phyloP scores from a whole-genome alignment of 2,329 filamentous ascomycete species.

The Fusarium sp. region DNA sequence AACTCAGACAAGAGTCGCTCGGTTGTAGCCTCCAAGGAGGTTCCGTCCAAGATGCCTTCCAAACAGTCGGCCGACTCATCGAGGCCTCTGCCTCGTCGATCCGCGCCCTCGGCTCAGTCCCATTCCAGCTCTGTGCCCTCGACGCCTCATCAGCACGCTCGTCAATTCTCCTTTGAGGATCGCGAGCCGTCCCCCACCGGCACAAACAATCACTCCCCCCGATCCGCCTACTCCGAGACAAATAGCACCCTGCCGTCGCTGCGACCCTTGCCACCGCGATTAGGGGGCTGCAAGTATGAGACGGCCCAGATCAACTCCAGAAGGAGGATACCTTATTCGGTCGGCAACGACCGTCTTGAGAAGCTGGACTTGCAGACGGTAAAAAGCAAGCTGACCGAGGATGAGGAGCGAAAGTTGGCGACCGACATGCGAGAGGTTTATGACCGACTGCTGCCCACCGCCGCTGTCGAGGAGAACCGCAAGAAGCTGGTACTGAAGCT shows the following conservation, averaged over 20 bases:
- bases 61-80: constrained; percentile 54
- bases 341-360: constrained; percentile 83
- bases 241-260: constrained; percentile 79
- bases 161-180: constrained; percentile 84
- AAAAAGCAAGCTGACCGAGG: constrained; percentile 76
- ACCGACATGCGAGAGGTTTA: constrained; percentile 89
- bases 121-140: constrained; percentile 93
- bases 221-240: constrained; percentile 90
- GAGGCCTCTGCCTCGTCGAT: constrained; percentile 48
- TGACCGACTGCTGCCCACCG: constrained; percentile 83
- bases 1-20: constrained; percentile 70
- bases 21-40: constrained; percentile 71
- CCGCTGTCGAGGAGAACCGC: constrained; percentile 81
- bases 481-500: constrained; percentile 85
- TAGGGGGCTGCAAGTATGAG: constrained; percentile 85
- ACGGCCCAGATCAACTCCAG: constrained; percentile 84
- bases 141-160: constrained; percentile 89
- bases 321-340: constrained; percentile 90
- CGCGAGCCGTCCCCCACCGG: constrained; percentile 83
- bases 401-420: constrained; percentile 81
- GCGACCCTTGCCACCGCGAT: constrained; percentile 70
- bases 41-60: constrained; percentile 62
- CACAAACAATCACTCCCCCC: constrained; percentile 83
- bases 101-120: constrained; percentile 48
- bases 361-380: constrained; percentile 78